Evolutionary conservation across 1,139 yeast genomes (phyloP), one percentile per base, ranked within the genome.

Genomic region (Petasospora fabianii): DNA sequence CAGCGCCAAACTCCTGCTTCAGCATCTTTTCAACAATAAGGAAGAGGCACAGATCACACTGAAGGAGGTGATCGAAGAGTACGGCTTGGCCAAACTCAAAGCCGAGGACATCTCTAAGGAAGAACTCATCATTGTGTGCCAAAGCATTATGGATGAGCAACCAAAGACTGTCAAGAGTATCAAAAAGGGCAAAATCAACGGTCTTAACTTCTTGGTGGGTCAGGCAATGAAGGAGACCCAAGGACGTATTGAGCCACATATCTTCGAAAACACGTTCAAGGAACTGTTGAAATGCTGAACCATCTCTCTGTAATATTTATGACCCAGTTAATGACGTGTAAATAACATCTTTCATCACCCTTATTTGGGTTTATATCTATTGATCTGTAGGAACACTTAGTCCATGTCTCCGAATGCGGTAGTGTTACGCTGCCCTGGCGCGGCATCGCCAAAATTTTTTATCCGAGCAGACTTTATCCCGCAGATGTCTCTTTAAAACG

Each of bases 151-250:
- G 8, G 63, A 65, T 5, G 76, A 77, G 36, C 72, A 52, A 31
- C 35, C 84, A 15, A 59, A 62, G 24, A 58, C 66, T 0, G 88
- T 88, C 0, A 82, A 82, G 41, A 75, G 73, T 47, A 63, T 66
- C 29, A 75, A 73, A 32, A 75, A 74, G 32, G 76, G 88, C 14
- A 59, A 52, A 16, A 38, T 49, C 20, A 52, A 49, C 27, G 56
- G 56, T 0, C 28, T 90, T 21, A 85, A 88, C 54, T 88, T 70
- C 54, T 65, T 92, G 42, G 72, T 92, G 3, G 98, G 97, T 0
- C 77, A 77, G 55, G 95, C 88, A 13, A 87, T 94, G 96, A 75
- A 78, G 50, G 66, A 71, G 43, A 74, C 86, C 2, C 80, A 79
- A 46, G 96, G 96, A 3, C 77, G 72, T 49, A 70, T 80, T 5